phyloP scores from a whole-genome alignment of 805 yeast genomes.

The Teunomyces stri region DNA sequence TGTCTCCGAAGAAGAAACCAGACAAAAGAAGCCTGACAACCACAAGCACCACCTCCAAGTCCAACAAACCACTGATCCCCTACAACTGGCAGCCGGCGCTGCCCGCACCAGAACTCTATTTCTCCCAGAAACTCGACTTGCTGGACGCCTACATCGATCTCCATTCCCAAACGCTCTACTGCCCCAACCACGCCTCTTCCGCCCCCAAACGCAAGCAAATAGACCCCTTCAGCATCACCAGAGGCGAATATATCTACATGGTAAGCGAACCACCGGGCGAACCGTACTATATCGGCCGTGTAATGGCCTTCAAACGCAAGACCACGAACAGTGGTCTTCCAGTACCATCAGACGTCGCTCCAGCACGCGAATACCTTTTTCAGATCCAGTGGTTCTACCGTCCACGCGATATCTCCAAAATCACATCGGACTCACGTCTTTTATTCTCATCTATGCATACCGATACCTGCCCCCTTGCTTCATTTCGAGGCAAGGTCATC shows the following conservation, averaged over 20 bases:
- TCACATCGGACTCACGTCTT: conserved; percentile 66
- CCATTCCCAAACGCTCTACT: conserved; percentile 32
- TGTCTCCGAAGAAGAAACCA: conserved; percentile 6
- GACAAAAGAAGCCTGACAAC: neutral
- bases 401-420: conserved; percentile 76
- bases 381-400: conserved; percentile 90
- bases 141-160: conserved; percentile 41
- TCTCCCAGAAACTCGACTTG: conserved; percentile 43
- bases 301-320: conserved; percentile 59
- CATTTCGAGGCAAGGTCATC: conserved; percentile 71
- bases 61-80: conserved; percentile 24
- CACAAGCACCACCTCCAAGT: neutral
- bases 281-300: conserved; percentile 85
- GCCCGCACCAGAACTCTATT: conserved; percentile 28
- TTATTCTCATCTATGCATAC: conserved; percentile 83
- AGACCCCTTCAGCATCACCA: conserved; percentile 27
- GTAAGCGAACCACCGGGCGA: conserved; percentile 92
- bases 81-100: conserved; percentile 49
- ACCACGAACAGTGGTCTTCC: neutral
- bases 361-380: conserved; percentile 54
- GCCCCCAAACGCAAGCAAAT: conserved; percentile 2
- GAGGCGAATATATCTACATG: conserved; percentile 74
- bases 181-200: conserved; percentile 29
- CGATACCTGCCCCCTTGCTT: conserved; percentile 73
- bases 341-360: conserved; percentile 19